Conservation (phyloP, 345 rosid genomes). For the Citrus hindsii region DNA sequence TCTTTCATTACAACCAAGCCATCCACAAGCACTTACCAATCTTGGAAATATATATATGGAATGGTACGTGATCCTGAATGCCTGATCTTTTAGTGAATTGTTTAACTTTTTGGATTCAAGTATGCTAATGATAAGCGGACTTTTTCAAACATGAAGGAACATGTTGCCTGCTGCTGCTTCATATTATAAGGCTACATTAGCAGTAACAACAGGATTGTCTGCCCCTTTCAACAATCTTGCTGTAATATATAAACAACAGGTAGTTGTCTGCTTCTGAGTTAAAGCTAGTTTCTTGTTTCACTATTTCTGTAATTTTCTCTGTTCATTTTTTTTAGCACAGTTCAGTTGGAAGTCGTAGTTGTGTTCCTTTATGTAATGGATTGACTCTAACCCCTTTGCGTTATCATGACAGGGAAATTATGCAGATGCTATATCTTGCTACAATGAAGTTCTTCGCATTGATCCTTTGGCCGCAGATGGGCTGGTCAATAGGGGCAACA, state of each 20-base stretch:
- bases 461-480: constrained; percentile 99
- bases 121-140: not conserved
- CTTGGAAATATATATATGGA: constrained; percentile 99
- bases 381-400: constrained; percentile 2
- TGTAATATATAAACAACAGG: constrained; percentile 97
- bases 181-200: constrained; percentile 81
- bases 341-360: not conserved
- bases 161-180: constrained; percentile 79
- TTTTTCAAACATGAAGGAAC: constrained; percentile 53
- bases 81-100: not conserved
- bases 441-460: constrained; percentile 93
- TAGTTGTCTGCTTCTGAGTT: constrained; percentile 14
- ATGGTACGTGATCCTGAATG: constrained; percentile 47
- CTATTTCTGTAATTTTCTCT: not conserved
- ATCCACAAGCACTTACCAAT: constrained; percentile 96
- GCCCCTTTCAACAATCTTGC: constrained; percentile 98
- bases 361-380: not conserved
- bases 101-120: not conserved
- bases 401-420: constrained; percentile 75
- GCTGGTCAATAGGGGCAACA: constrained; percentile 95
- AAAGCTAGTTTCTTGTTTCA: not conserved
- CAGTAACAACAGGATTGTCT: constrained; percentile 90
- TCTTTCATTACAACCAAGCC: constrained; percentile 80
- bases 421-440: constrained; percentile 93
- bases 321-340: not conserved